Evolutionary conservation across 768 basidiomycete genomes (phyloP).

Genomic region (Suillus discolor): DNA sequence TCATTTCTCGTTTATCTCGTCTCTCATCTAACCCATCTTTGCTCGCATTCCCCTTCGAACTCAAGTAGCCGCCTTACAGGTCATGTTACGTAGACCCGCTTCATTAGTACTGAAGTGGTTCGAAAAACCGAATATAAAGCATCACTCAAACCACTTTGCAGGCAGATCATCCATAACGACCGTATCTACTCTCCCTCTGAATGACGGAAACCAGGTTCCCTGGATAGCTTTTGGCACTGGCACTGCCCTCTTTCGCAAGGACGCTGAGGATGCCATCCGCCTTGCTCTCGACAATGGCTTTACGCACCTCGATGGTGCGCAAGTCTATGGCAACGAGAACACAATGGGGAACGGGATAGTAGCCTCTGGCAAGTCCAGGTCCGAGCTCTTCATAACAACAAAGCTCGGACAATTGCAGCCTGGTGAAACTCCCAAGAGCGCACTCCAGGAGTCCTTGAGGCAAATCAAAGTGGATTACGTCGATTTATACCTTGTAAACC

Average conservation of each 20-base stretch:
- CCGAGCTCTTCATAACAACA: slow-evolving; percentile 63
- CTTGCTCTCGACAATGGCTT: slow-evolving; percentile 58
- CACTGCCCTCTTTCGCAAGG: slow-evolving; percentile 48
- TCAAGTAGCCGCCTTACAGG: background rate
- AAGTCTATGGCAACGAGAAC: slow-evolving; percentile 58
- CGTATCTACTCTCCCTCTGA: slow-evolving; percentile 44
- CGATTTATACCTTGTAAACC: slow-evolving; percentile 68
- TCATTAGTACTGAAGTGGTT: slow-evolving; percentile 15
- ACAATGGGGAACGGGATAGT: slow-evolving; percentile 53
- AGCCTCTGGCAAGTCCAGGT: slow-evolving; percentile 51
- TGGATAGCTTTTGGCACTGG: slow-evolving; percentile 68
- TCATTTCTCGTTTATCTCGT: too few species aligned
- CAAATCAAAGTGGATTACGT: slow-evolving; percentile 58
- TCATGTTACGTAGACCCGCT: slow-evolving; percentile 17
- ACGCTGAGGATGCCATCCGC: slow-evolving; percentile 41
- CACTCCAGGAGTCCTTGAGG: slow-evolving; percentile 54
- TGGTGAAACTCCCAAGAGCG: slow-evolving; percentile 48
- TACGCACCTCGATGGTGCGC: slow-evolving; percentile 67
- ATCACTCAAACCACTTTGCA: slow-evolving; percentile 12
- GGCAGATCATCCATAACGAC: slow-evolving; percentile 21
- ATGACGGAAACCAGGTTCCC: slow-evolving; percentile 56
- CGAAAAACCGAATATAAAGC: slow-evolving; percentile 13
- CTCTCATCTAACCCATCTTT: too few species aligned
- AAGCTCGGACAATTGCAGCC: slow-evolving; percentile 43
- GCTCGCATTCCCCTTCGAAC: too few species aligned